Evolutionary conservation across 805 yeast species (phyloP).

Genomic region (Brettanomyces sp.): DNA sequence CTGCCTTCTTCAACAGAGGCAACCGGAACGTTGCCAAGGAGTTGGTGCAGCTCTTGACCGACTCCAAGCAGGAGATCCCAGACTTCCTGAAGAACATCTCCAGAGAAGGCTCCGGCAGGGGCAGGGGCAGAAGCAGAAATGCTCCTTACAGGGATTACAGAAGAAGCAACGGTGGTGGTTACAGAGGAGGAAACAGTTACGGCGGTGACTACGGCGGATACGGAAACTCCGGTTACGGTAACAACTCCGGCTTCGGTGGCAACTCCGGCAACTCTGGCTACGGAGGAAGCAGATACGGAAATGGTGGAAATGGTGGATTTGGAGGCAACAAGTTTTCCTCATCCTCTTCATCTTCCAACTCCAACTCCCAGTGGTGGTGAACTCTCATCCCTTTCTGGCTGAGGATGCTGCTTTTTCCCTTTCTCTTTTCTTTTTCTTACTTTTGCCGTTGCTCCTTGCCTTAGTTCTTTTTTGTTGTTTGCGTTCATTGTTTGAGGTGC

Average conservation of each 20-base stretch:
- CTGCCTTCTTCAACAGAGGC: conserved; percentile 96
- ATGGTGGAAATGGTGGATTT: conserved; percentile 12
- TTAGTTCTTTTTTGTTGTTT: conserved; percentile 1
- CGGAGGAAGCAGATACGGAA: conserved; percentile 16
- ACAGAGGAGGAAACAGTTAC: conserved; percentile 7
- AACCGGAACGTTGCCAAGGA: conserved; percentile 86
- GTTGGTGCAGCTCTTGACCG: conserved; percentile 74
- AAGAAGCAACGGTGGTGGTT: conserved; percentile 25
- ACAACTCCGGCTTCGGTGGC: conserved; percentile 12
- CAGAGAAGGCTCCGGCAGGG: conserved; percentile 60
- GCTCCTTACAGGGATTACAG: conserved; percentile 41
- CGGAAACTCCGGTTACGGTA: conserved; percentile 20
- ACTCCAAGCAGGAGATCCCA: conserved; percentile 98
- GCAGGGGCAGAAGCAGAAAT: conserved; percentile 45
- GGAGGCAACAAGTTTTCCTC: conserved; percentile 8
- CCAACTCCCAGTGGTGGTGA: conserved; percentile 27
- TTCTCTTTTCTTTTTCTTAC: background rate
- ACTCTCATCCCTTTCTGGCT: background rate
- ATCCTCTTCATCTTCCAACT: conserved; percentile 7
- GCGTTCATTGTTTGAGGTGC: background rate
- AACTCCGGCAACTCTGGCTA: conserved; percentile 20
- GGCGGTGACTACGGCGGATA: conserved; percentile 27
- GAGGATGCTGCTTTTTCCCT: background rate
- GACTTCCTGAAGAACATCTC: conserved; percentile 70
- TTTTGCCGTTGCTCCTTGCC: background rate